Base-by-base conservation (phyloP, 192 early-diverging fungal species). In the Podila verticillata region DNA sequence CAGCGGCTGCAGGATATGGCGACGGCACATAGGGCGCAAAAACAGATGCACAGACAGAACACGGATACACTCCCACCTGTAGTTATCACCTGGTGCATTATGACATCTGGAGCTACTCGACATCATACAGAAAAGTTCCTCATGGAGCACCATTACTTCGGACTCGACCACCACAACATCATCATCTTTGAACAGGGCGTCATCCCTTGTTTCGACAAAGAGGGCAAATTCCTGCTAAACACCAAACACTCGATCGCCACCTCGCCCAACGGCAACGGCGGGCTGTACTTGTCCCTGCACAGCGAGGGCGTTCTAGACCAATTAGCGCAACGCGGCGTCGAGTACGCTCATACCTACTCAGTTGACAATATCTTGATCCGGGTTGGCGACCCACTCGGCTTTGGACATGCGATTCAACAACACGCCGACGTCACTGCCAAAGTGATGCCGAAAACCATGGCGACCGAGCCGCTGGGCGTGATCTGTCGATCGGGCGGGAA, bases 281-380 rank as follows among this genome's bases (percentile, higher is more conserved):
- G 96, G 29, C 92, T 98, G 72, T 98, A 97, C 82, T 89, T 89
- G 57, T 95, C 95, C 4, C 84, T 97, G 61, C 88, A 91, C 30
- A 74, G 77, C n/a, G 91, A 94, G 72, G 93, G 94, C 24, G 91
- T 95, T 0, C 85, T 97, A 28, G 87, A 81, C 36, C 86, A 91
- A 70, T 85, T 98, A 66, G 87, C 91, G 19, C 72, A 80, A 61
- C 88, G 94, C 63, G 91, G 92, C 9, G 87, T 98, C 56, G 88
- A 91, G 61, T 95, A 94, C 70, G 83, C 93, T 20, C 96, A 97
- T 83, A 90, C 91, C 48, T 97, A 96, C 87, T 96, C 94, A 70
- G 96, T 98, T 48, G 96, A 98, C 85, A 98, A 98, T 83, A 95
- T 95, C 72, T 86, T 96, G 56, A 94, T 95, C 69, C 90, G 91